Evolutionary conservation across 768 basidiomycete species (phyloP), one percentile per base, ranked within the genome.

Genomic region (Leucocoprinus birnbaumii): DNA sequence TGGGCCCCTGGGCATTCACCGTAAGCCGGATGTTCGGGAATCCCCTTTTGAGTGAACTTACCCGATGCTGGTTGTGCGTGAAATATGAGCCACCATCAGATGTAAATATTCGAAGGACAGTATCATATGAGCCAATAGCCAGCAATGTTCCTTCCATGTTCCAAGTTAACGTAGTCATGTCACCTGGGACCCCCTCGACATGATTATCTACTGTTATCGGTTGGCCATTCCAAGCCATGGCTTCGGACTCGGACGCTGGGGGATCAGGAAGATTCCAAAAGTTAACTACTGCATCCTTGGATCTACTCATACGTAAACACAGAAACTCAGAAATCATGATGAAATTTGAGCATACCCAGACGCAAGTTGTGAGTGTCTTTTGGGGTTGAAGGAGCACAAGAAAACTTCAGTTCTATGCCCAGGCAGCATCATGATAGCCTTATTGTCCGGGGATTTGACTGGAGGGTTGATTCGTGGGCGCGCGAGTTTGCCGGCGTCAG

Each of bases 141-240:
- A 94, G 73, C 13, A 90, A 71, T 25, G 79, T 79, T 16, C 91
- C 91, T 51, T 89, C 85, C 3, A 71, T 65, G 60, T 82, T 90
- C 91, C 91, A 94, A 62, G 88, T 82, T 44, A 94, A 62, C 38
- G 84, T 84, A 14, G 90, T 92, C 54, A 91, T 68, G 66, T 94
- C 91, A 47, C 81, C 80, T 27, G 73, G 65, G 22, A 74, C 70
- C 22, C 73, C 64, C 58, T 72, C 70, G 38, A 77, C 70, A 19
- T 82, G 75, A 59, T 83, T 78, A 44, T 80, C 72, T 35, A 89
- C 61, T 19, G 74, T 72, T 40, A 74, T 69, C 4, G 80, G 76
- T 13, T 70, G 71, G 16, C 58, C 58, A 8, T 72, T 70, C 18
- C 61, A 53, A 19, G 66, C 62, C 5, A 71, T 64, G 57, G 72